Evolutionary conservation across 2,329 filamentous ascomycete genomes (phyloP).

Genomic region (Mycosphaerella sp.): DNA sequence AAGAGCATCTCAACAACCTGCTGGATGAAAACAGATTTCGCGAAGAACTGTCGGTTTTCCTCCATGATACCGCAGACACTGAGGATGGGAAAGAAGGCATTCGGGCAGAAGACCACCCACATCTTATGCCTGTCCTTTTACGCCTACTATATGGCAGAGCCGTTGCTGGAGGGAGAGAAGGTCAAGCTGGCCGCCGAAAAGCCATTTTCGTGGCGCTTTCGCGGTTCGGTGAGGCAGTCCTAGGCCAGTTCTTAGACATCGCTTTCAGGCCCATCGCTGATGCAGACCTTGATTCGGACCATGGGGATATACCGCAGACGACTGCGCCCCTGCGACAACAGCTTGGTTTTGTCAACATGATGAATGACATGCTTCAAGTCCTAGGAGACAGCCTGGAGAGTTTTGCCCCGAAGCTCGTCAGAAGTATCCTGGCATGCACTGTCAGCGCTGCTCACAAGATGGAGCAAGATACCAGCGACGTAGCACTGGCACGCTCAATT

Average conservation of each 20-base stretch:
- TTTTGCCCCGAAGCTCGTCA: conserved; percentile 62
- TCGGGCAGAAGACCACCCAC: conserved; percentile 64
- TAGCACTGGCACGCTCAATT: conserved; percentile 58
- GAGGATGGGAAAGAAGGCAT: conserved; percentile 56
- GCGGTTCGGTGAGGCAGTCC: conserved; percentile 65
- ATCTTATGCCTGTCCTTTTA: conserved; percentile 78
- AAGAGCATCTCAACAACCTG: conserved; percentile 77
- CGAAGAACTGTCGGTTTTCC: conserved; percentile 84
- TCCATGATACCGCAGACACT: conserved; percentile 37
- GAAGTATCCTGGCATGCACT: conserved; percentile 73
- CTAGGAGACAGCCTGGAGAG: conserved; percentile 66
- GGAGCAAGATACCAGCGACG: conserved; percentile 28
- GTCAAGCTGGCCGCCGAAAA: conserved; percentile 71
- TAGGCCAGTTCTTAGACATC: conserved; percentile 76
- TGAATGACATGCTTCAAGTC: conserved; percentile 77
- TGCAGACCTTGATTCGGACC: conserved; percentile 38
- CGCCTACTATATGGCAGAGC: conserved; percentile 83
- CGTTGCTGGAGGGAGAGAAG: conserved; percentile 72
- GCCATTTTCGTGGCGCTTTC: conserved; percentile 70
- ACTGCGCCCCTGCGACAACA: conserved; percentile 58
- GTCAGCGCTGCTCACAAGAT: conserved; percentile 34
- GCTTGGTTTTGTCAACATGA: conserved; percentile 86
- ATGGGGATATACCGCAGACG: neutral
- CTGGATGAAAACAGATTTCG: conserved; percentile 88
- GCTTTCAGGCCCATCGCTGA: conserved; percentile 36